phyloP scores from a whole-genome alignment of 2,329 filamentous ascomycete genomes.

The Talaromyces sp. region DNA sequence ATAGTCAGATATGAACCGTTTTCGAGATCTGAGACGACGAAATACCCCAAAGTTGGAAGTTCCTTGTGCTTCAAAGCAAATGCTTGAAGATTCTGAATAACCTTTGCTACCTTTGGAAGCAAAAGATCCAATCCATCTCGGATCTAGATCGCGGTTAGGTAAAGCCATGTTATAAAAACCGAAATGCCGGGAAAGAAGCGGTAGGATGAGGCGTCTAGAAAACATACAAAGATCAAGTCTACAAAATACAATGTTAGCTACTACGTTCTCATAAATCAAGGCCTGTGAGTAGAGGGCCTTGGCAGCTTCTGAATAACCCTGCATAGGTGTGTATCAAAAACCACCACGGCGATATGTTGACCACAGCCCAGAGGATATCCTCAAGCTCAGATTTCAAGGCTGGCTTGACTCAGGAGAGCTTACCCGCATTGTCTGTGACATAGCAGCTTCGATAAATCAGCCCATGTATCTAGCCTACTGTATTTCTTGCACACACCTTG shows the following conservation, averaged over 20 bases:
- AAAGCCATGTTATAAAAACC: not conserved
- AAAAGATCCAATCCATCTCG: slow-evolving; percentile 71
- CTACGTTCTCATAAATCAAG: not conserved
- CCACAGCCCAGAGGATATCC: not conserved
- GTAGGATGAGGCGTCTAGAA: not conserved
- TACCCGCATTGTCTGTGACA: slow-evolving; percentile 64
- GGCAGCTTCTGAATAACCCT: not conserved
- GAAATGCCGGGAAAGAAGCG: not conserved
- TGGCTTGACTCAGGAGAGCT: not conserved
- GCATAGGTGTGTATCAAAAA: not conserved
- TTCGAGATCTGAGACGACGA: not conserved
- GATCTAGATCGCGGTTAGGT: slow-evolving; percentile 55
- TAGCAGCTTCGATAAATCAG: slow-evolving; percentile 24
- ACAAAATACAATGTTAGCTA: not conserved
- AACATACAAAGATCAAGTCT: not conserved
- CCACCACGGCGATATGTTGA: not conserved
- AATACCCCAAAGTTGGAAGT: slow-evolving; percentile 27
- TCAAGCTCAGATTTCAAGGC: not conserved
- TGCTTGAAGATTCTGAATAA: slow-evolving; percentile 66
- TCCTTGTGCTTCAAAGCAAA: slow-evolving; percentile 72
- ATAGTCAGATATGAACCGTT: not conserved
- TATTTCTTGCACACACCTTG: slow-evolving; percentile 9
- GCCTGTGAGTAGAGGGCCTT: not conserved
- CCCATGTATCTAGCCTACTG: slow-evolving; percentile 10
- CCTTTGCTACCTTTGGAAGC: slow-evolving; percentile 70